Evolutionary conservation across 1,139 yeast species (phyloP), one percentile per base, ranked within the genome.

Genomic region (Taphrina betulina): DNA sequence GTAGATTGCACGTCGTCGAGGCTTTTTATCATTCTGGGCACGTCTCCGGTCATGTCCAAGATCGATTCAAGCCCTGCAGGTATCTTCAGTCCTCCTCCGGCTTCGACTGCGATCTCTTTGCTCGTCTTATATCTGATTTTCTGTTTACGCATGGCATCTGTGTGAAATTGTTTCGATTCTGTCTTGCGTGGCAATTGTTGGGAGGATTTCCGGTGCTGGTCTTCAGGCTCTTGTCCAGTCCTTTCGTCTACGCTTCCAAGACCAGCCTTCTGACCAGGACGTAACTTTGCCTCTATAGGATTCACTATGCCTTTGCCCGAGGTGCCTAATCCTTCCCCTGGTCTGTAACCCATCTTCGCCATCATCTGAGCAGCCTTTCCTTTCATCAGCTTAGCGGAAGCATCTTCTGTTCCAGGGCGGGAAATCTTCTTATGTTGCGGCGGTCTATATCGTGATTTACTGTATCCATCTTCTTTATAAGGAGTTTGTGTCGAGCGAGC

Each of bases 311-410:
- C 98, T 53, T 76, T 76, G 0, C 82, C 81, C 20, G 75, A 70
- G 3, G 72, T 70, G 0, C 98, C 98, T 20, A 92, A 75, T 0
- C 97, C 97, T 61, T 78, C 74, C 0, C 98, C 98, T 41, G 78
- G 78, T 14, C 76, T 75, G 67, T 88, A 90, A 0, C 98, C 98
- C 97, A 92, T 90, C 63, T 81, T 78, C 65, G 81, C 75, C 74
- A 92, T 69, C 53, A 92, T 72, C 54, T 78, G 72, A 1, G 96
- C 96, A 33, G 97, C 98, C 43, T 88, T 79, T 7, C 98, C 97
- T 65, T 89, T 90, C 42, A 66, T 67, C 20, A 61, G 53, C 14
- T 53, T 31, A 7, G 44, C 28, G 12, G 22, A 3, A 16, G 43
- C 38, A 17, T 19, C 20, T 14, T 24, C 28, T 12, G 14, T 22